Base-by-base conservation (phyloP, 2,329 filamentous ascomycete species). In the Penicillium thymicola region DNA sequence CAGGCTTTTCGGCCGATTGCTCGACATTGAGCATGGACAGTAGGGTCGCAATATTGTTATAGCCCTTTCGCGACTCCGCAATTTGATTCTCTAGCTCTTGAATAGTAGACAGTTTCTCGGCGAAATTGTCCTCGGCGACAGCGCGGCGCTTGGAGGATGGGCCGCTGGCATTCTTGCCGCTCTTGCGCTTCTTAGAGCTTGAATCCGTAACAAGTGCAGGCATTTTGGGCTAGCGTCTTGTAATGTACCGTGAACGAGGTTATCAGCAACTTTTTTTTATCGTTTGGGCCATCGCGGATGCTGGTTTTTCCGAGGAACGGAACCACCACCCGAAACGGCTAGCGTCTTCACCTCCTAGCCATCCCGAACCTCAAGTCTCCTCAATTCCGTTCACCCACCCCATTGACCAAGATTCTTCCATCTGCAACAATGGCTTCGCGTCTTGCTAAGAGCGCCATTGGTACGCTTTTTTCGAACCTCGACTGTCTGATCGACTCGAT, bases 361-460 rank as follows among this genome's bases (percentile, higher is more conserved):
- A 70, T 70, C 63, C 70, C 72, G 68, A 56, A 73, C 70, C 67
- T 72, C 70, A 71, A 70, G 66, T 68, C 72, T 73, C 70, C 66
- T 72, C 71, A 70, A 62, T 72, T 70, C 70, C 70, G 69, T 70
- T 70, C 69, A 68, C 63, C 70, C 70, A 71, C 67, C 69, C 67
- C 65, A 67, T 70, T 65, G 61, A 63, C 76, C 75, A 78, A 81
- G 80, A 79, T 77, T 79, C 77, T 60, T 79, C 74, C 78, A 82
- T 81, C 77, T 59, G 78, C 84, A 78, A 89, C 83, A 89, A 97
- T 97, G 93, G 93, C 93, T 85, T 96, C 91, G 81, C 91, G 92
- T 85, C 85, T 97, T 83, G 91, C 89, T 85, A 92, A 90, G 86
- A 92, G 87, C 85, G 91, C 92, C 82, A 82, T 93, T 81, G 90